A percentile compares a stretch with the other conserved stretches of the same genome.
These are phyloP conservation scores for Naumovozyma castellii DNA, from an alignment of 805 yeast genomes.

Conservation along the genomic window DNA sequence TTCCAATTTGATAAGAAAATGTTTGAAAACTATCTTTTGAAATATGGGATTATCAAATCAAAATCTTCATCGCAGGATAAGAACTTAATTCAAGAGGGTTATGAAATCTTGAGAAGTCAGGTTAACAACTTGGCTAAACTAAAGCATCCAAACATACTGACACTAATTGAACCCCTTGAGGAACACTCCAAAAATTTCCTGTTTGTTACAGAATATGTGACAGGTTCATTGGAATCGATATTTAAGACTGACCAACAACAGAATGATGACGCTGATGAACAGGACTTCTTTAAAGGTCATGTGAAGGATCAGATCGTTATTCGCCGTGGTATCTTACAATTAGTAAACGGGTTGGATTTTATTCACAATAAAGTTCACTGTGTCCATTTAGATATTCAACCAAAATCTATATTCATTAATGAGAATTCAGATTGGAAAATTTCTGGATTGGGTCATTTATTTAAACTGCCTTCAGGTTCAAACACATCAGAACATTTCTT, in stretches of 20 bases:
- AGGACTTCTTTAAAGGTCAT: conserved; percentile 28
- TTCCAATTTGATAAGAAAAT: conserved; percentile 78
- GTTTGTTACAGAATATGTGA: conserved; percentile 79
- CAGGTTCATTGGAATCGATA: conserved; percentile 41
- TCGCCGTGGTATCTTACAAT: conserved; percentile 74
- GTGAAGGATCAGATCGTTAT: conserved; percentile 63
- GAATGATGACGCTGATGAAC: conserved; percentile 14
- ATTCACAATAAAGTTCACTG: conserved; percentile 67
- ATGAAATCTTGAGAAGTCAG: conserved; percentile 56
- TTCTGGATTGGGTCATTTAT: conserved; percentile 56
- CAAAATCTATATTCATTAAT: conserved; percentile 66
- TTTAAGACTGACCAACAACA: conserved; percentile 26
- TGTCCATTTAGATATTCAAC: conserved; percentile 71
- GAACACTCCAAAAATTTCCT: conserved; percentile 68
- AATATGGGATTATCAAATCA: conserved; percentile 41
- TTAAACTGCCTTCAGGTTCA: conserved; percentile 39
- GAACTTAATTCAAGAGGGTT: conserved; percentile 47
- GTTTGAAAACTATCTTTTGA: conserved; percentile 46
- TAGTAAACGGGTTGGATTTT: conserved; percentile 71
- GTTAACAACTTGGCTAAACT: conserved; percentile 65
- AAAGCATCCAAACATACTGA: conserved; percentile 81
- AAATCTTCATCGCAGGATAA: conserved; percentile 34
- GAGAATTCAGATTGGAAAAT: conserved; percentile 91
- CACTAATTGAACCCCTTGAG: conserved; percentile 81
- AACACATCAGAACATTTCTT: conserved; percentile 51